Evolutionary conservation across 176 grass and related monocot genomes (phyloP).

Genomic region (Saccharum officinarum): DNA sequence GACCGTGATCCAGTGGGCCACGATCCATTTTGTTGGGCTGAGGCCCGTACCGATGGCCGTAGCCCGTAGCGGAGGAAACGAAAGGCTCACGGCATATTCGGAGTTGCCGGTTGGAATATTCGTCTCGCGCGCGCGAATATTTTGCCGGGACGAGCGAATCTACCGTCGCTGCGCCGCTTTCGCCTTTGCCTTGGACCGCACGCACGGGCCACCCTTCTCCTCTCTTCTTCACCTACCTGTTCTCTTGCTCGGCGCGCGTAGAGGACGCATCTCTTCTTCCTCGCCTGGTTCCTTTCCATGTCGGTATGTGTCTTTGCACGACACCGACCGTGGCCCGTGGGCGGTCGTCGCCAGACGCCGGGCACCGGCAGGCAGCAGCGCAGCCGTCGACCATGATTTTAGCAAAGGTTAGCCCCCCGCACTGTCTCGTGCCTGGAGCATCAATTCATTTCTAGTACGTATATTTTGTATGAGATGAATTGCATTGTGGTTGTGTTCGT

Average conservation of each 20-base stretch:
- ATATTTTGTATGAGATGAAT: too few relatives aligned
- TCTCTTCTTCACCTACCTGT: not conserved
- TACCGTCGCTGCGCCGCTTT: not conserved
- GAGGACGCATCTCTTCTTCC: not conserved
- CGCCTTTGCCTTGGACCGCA: conserved; percentile 9
- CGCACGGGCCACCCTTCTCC: not conserved
- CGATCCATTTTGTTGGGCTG: not conserved
- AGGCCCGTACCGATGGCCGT: not conserved
- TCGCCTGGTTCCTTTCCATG: not conserved
- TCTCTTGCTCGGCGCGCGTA: not conserved
- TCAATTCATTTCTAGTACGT: not conserved
- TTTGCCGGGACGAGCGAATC: conserved; percentile 39
- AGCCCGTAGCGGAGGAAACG: not conserved
- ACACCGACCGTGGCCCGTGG: not conserved
- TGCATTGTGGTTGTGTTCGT: too few relatives aligned
- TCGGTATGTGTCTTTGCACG: not conserved
- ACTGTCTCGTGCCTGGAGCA: not conserved
- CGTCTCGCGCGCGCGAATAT: conserved; percentile 30
- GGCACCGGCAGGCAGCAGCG: not conserved
- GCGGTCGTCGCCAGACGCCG: not conserved
- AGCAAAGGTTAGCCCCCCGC: conserved; percentile 23
- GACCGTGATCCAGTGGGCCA: not conserved
- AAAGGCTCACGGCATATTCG: not conserved
- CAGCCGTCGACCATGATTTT: not conserved
- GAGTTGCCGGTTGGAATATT: conserved; percentile 28